These are phyloP conservation scores for Physaria fendleri DNA, from an alignment of 345 rosid species.

Conservation along the genomic window DNA sequence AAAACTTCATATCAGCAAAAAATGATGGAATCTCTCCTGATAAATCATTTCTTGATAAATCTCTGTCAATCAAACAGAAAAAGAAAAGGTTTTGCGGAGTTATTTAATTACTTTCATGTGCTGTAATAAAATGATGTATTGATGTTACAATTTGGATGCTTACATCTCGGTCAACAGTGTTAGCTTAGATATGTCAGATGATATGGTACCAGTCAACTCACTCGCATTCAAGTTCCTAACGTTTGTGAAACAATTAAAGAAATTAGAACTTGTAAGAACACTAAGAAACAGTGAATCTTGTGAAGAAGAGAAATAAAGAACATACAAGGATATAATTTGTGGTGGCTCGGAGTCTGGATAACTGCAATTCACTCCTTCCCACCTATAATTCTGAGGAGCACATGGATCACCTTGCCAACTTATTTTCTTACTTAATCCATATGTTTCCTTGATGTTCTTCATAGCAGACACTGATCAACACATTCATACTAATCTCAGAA, in stretches of 20 bases:
- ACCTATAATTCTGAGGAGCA: neutral
- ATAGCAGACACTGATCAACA: neutral
- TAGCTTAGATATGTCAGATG: constrained; percentile 4
- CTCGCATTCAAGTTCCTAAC: neutral
- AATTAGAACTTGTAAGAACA: neutral
- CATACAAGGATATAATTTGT: neutral
- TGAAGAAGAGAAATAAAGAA: neutral
- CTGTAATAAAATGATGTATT: too few species aligned
- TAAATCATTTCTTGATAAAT: constrained; percentile 39
- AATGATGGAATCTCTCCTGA: constrained; percentile 34
- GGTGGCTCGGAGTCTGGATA: neutral
- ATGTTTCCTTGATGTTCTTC: neutral
- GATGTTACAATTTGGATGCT: neutral
- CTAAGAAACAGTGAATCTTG: neutral
- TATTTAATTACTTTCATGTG: too few species aligned
- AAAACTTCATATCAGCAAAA: constrained; percentile 31
- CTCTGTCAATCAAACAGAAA: constrained; percentile 27
- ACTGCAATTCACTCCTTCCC: constrained; percentile 24
- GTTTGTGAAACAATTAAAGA: neutral
- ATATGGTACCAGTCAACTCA: neutral
- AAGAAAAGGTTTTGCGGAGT: neutral
- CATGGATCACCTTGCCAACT: constrained; percentile 44
- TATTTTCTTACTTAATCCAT: neutral
- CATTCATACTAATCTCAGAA: too few species aligned
- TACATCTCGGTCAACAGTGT: constrained; percentile 25